Evolutionary conservation across 169 alveolate genomes (phyloP).

Genomic region (Plasmodium gaboni): DNA sequence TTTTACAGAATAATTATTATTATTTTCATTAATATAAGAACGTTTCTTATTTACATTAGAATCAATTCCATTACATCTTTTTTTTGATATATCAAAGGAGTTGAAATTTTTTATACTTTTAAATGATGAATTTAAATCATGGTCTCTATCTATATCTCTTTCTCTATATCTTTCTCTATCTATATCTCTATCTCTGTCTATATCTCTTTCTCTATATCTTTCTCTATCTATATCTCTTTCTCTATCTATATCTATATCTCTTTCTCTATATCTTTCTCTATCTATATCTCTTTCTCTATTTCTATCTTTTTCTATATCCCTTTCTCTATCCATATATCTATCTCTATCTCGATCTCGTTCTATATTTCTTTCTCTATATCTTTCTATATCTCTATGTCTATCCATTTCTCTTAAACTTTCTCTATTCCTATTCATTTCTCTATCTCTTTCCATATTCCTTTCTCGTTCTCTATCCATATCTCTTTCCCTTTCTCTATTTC

Average conservation of each 20-base stretch:
- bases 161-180: slow-evolving; percentile 3
- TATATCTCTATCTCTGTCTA: slow-evolving; percentile 3
- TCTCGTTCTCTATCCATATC: slow-evolving; percentile 5
- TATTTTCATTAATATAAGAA: slow-evolving; percentile 27
- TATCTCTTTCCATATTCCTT: slow-evolving; percentile 3
- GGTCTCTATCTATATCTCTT: slow-evolving; percentile 21
- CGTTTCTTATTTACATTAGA: slow-evolving; percentile 24
- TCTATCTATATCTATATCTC: slow-evolving; percentile 6
- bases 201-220: slow-evolving; percentile 2
- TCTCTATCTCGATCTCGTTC: slow-evolving; percentile 25
- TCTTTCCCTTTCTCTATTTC: slow-evolving; percentile 1
- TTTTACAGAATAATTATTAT: slow-evolving; percentile 20
- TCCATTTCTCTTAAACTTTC: slow-evolving; percentile 7
- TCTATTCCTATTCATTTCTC: slow-evolving; percentile 28
- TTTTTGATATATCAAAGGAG: slow-evolving; percentile 5
- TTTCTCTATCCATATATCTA: not conserved
- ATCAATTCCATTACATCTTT: slow-evolving; percentile 24
- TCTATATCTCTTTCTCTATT: slow-evolving; percentile 19
- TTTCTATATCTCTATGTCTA: slow-evolving; percentile 18
- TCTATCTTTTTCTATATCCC: slow-evolving; percentile 13
- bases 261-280: slow-evolving; percentile 9
- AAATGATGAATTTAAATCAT: not conserved
- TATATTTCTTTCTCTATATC: not conserved
- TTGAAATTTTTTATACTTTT: slow-evolving; percentile 1
- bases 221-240: slow-evolving; percentile 23